Percentiles rank a stretch among this genome's conserved stretches.
These are phyloP conservation scores for Malus sylvestris DNA, from an alignment of 306 rosid species.

Conservation along the genomic window DNA sequence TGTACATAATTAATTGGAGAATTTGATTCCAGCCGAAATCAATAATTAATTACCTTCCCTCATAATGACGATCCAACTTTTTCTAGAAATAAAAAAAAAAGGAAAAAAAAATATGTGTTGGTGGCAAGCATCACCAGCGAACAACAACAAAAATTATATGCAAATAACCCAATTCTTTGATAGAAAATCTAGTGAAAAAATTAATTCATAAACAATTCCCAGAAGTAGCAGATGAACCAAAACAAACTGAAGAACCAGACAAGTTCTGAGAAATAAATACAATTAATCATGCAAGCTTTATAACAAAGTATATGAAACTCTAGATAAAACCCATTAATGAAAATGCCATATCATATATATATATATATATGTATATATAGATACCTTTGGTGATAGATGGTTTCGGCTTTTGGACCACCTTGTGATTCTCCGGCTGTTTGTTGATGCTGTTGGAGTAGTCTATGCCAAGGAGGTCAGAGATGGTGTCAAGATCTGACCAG, in stretches of 20 bases:
- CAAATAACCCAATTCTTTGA: neutral
- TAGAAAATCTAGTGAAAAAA: neutral
- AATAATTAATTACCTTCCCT: neutral
- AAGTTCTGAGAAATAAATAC: neutral
- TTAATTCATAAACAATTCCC: neutral
- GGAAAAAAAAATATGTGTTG: neutral
- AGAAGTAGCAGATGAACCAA: neutral
- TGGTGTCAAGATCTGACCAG: conserved; percentile 60
- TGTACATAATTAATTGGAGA: neutral
- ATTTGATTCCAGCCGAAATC: neutral
- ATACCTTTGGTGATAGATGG: conserved; percentile 10
- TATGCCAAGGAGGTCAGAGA: conserved; percentile 53
- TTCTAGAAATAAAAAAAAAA: no score
- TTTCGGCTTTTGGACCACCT: neutral
- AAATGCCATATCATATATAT: neutral
- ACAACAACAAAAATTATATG: neutral
- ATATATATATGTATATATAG: neutral
- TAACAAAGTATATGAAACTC: neutral
- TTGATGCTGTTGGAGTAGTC: conserved; percentile 1
- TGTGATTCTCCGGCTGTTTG: neutral
- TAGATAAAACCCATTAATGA: neutral
- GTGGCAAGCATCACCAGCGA: neutral
- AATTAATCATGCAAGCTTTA: neutral
- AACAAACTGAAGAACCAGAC: neutral
- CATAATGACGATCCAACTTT: neutral